Percentiles rank a stretch among this genome's conserved stretches.
These are phyloP conservation scores for Oidium heveae DNA, from an alignment of 2,329 filamentous ascomycete species.

Conservation along the genomic window DNA sequence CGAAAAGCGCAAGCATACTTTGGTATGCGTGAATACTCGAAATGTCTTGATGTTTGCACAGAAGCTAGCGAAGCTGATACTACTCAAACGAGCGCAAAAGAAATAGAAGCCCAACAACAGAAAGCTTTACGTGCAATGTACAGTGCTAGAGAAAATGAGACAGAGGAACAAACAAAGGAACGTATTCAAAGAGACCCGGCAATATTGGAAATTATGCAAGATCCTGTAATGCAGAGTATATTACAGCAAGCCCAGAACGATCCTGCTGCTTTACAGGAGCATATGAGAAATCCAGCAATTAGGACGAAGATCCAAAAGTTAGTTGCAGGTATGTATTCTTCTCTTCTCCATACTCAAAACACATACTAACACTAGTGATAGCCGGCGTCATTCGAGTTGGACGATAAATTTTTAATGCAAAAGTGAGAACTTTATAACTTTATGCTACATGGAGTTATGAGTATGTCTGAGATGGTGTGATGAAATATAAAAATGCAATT, in stretches of 20 bases:
- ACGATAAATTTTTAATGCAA: conserved; percentile 7
- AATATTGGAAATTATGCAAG: conserved; percentile 80
- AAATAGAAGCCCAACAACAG: conserved; percentile 84
- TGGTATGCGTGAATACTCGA: conserved; percentile 95
- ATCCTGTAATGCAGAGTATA: conserved; percentile 94
- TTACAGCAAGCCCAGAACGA: conserved; percentile 90
- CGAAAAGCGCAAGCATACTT: conserved; percentile 89
- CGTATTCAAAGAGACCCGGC: conserved; percentile 77
- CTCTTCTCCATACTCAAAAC: neutral
- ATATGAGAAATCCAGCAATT: conserved; percentile 83
- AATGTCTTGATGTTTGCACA: conserved; percentile 69
- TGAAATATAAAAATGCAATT: too few relatives aligned
- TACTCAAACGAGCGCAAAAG: conserved; percentile 53
- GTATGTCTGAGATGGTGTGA: too few relatives aligned
- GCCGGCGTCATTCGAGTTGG: conserved; percentile 76
- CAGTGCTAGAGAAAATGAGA: conserved; percentile 73
- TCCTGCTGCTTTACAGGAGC: conserved; percentile 77
- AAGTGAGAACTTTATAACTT: too few relatives aligned
- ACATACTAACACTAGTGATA: conserved; percentile 26
- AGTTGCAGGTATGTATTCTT: conserved; percentile 3
- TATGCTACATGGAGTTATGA: too few relatives aligned
- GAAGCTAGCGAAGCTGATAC: conserved; percentile 58
- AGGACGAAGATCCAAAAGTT: conserved; percentile 54
- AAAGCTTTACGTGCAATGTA: conserved; percentile 86
- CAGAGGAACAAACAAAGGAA: conserved; percentile 84